Evolutionary conservation across 164 flowering plant species (phyloP).

Genomic region (Amborella trichopoda): DNA sequence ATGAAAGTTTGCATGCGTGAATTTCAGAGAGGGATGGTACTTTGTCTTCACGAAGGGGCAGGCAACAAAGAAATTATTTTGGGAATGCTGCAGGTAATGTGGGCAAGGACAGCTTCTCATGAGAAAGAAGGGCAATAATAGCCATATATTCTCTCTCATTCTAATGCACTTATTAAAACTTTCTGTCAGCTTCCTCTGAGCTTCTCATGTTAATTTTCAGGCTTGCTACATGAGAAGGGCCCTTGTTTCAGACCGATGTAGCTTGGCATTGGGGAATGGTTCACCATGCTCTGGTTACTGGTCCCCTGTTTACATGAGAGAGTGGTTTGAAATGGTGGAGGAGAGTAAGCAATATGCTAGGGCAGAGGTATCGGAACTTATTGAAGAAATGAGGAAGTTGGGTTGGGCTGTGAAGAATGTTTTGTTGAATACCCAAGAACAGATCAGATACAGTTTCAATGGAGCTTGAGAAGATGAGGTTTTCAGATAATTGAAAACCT

Average conservation of each 20-base stretch:
- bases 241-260: background rate
- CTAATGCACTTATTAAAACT: background rate
- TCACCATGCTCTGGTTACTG: background rate
- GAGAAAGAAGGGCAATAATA: background rate
- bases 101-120: background rate
- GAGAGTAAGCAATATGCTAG: conserved; percentile 5
- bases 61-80: conserved; percentile 33
- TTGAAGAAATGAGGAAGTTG: conserved; percentile 6
- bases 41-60: conserved; percentile 71
- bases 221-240: background rate
- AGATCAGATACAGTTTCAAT: conserved; percentile 6
- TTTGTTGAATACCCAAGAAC: conserved; percentile 7
- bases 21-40: conserved; percentile 46
- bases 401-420: conserved; percentile 13
- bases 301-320: background rate
- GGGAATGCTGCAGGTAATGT: conserved; percentile 70
- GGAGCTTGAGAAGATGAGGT: too few species aligned
- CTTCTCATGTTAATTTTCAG: background rate
- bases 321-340: conserved; percentile 7
- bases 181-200: background rate
- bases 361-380: background rate
- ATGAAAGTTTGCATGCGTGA: conserved; percentile 1
- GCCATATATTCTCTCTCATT: background rate
- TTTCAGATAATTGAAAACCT: too few species aligned
- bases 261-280: background rate